phyloP scores from a whole-genome alignment of 2,329 filamentous ascomycete genomes.

The Penicillium sp. region DNA sequence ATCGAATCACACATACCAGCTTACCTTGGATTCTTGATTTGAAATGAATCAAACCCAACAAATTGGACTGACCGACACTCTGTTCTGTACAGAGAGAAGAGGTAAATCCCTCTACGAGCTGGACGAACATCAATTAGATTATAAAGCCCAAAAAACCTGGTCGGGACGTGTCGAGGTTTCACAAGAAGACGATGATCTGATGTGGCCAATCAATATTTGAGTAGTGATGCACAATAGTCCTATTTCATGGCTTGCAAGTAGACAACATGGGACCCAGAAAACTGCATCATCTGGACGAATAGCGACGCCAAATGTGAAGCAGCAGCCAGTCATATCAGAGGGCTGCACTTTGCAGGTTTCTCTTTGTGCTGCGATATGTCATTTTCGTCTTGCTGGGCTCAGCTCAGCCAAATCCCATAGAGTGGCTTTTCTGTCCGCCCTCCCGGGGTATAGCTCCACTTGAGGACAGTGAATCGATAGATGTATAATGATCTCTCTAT shows the following conservation, averaged over 20 bases:
- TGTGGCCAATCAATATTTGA: conserved; percentile 5
- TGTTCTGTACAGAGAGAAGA: conserved; percentile 10
- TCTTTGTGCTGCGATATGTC: conserved; percentile 24
- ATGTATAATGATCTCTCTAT: conserved; percentile 2
- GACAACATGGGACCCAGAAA: conserved; percentile 18
- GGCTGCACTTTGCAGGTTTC: conserved; percentile 1
- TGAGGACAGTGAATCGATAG: background rate
- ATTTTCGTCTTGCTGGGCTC: conserved; percentile 21
- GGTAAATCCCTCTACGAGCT: conserved; percentile 7
- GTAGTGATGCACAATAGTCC: conserved; percentile 12
- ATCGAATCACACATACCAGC: background rate
- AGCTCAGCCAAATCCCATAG: conserved; percentile 23
- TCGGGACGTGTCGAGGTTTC: conserved; percentile 11
- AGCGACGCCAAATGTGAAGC: conserved; percentile 1
- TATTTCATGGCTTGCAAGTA: conserved; percentile 12
- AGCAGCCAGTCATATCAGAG: conserved; percentile 17
- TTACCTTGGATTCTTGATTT: background rate
- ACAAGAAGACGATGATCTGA: conserved; percentile 9
- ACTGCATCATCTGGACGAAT: conserved; percentile 20
- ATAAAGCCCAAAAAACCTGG: conserved; percentile 11
- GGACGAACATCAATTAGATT: conserved; percentile 10
- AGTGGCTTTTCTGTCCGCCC: conserved; percentile 16
- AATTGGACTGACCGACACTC: conserved; percentile 18
- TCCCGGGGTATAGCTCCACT: conserved; percentile 11
- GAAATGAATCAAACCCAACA: conserved; percentile 11